A percentile compares a stretch with the other conserved stretches of the same genome.
Evolutionary conservation across 2,329 filamentous ascomycete species (phyloP).

Genomic region (Didymella arachidicola): DNA sequence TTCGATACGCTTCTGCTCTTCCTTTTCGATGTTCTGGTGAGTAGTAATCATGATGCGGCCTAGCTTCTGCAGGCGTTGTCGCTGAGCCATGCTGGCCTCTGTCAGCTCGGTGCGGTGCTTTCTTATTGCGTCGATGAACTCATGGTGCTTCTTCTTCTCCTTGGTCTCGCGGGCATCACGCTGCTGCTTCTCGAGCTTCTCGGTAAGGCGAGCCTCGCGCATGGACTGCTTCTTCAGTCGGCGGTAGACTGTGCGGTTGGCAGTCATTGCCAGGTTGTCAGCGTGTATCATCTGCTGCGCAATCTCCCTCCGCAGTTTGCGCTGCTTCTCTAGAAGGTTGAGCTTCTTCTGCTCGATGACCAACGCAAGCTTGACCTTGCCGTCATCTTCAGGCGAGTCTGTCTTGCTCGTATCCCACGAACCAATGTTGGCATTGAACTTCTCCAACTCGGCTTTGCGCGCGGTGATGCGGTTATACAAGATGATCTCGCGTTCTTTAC

Average conservation of each 20-base stretch:
- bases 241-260: constrained; percentile 88
- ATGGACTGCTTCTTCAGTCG: constrained; percentile 97
- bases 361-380: constrained; percentile 81
- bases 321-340: constrained; percentile 86
- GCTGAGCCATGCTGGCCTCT: constrained; percentile 71
- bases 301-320: constrained; percentile 83
- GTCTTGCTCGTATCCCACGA: constrained; percentile 81
- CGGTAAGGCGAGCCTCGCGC: constrained; percentile 93
- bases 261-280: constrained; percentile 96
- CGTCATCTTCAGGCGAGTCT: constrained; percentile 75
- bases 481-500: constrained; percentile 85
- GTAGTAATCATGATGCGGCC: constrained; percentile 88
- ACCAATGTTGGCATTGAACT: constrained; percentile 82
- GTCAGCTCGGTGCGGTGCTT: constrained; percentile 81
- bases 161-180: constrained; percentile 93
- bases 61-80: constrained; percentile 81
- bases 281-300: constrained; percentile 93
- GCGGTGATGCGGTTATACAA: constrained; percentile 90
- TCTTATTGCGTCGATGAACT: constrained; percentile 87
- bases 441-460: constrained; percentile 83
- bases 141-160: constrained; percentile 96
- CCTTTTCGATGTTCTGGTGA: constrained; percentile 96
- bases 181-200: constrained; percentile 99
- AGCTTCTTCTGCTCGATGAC: constrained; percentile 96
- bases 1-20: constrained; percentile 98